Base-by-base conservation (phyloP, 306 rosid species). In the Albizia julibrissin region DNA sequence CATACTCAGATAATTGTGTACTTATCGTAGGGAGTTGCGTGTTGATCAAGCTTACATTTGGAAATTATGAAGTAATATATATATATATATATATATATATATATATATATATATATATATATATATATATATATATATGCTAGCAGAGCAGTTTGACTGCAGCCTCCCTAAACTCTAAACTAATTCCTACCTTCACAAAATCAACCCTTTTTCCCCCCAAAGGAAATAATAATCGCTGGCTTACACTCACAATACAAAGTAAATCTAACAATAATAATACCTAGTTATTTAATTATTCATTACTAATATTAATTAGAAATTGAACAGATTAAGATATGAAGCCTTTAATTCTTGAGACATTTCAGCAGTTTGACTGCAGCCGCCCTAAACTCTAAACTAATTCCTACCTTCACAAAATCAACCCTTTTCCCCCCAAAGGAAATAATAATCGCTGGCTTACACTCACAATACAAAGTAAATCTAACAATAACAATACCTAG, bases 21-120 rank as follows among this genome's bases (percentile, higher is more conserved):
- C 59, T 54, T 49, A 21, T 66, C 21, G 15, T 22, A 3, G 26
- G 46, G 26, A 58, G 31, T 82, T 70, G 62, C 83, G 86, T 84
- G 34, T 29, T 52, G 5, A 56, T 83, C 0, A 58, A 59, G 18
- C n/a, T n/a, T n/a, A n/a, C n/a, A n/a, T n/a, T n/a, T n/a, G n/a
- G n/a, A n/a, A n/a, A n/a, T n/a, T n/a, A n/a, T 62, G 31, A 29
- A 29, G 31, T 29, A 29, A 29, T 29, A 29, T 29, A 3, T 29
- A 29, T 29, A 29, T 29, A 29, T 29, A 1, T 29, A 29, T 29
- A 29, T 29, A 29, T 29, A 1, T 29, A 29, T 29, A 29, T 29
- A 29, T 29, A 3, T 29, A 29, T 29, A 29, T 29, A 29, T 29
- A 1, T 29, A 29, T 29, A n/a, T n/a, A 29, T 29, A 29, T 29